Percentiles rank a stretch among this genome's conserved stretches.
Conservation (phyloP, 2,329 filamentous ascomycete genomes). For the Neofusicoccum parvum region DNA sequence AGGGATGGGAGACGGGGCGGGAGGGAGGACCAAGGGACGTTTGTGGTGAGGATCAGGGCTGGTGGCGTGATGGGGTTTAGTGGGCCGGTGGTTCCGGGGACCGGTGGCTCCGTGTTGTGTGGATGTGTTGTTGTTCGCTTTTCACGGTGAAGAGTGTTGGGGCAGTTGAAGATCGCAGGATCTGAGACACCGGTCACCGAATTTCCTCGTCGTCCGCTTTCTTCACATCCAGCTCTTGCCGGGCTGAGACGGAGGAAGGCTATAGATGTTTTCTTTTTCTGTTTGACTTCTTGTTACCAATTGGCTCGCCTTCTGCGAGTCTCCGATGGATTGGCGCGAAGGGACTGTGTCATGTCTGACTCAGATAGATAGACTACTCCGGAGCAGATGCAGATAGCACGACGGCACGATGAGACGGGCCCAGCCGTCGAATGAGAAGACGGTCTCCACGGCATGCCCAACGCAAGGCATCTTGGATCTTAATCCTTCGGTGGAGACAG, state of each 20-base stretch:
- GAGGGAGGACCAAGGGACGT: too few relatives aligned
- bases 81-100: conserved; percentile 1
- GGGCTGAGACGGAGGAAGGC: too few relatives aligned
- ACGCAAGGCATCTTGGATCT: not conserved
- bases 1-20: not conserved
- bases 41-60: not conserved
- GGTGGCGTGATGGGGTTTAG: not conserved
- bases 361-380: not conserved
- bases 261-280: too few relatives aligned
- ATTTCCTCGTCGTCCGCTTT: not conserved
- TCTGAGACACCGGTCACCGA: too few relatives aligned
- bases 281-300: not conserved
- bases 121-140: too few relatives aligned
- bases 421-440: not conserved
- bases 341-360: not conserved
- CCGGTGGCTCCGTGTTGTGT: too few relatives aligned
- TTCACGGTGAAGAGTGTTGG: too few relatives aligned
- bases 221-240: not conserved
- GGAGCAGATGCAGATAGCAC: not conserved
- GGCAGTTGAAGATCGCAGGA: too few relatives aligned
- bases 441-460: too few relatives aligned
- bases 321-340: not conserved
- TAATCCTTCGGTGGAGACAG: not conserved
- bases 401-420: not conserved
- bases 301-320: not conserved